phyloP scores from a whole-genome alignment of 352 stramenopile genomes.

The Pythium dissimile region DNA sequence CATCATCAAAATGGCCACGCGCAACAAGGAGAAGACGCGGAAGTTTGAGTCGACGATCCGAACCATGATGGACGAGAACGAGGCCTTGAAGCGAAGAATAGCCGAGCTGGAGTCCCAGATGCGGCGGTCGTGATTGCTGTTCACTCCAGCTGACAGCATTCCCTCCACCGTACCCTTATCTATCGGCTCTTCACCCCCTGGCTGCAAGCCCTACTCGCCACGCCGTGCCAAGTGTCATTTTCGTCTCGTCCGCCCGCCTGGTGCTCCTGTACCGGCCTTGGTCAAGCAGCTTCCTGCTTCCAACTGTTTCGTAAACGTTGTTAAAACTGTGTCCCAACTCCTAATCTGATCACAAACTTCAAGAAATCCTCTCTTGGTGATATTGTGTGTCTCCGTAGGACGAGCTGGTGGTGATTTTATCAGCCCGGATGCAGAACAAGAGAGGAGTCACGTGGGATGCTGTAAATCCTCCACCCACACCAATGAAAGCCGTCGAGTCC shows the following conservation, averaged over 20 bases:
- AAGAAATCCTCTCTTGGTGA: too few relatives aligned
- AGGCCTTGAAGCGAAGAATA: slow-evolving; percentile 61
- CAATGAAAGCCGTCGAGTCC: not conserved
- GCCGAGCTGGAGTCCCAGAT: slow-evolving; percentile 44
- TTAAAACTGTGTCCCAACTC: not conserved
- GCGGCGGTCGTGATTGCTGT: slow-evolving; percentile 18
- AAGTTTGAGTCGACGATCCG: slow-evolving; percentile 79
- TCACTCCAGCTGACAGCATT: not conserved
- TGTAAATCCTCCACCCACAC: too few relatives aligned
- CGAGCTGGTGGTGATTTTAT: not conserved
- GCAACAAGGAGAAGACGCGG: slow-evolving; percentile 80
- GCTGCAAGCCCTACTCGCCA: too few relatives aligned
- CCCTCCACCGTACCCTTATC: slow-evolving; percentile 1
- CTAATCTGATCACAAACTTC: too few relatives aligned
- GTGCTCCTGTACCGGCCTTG: not conserved
- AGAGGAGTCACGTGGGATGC: too few relatives aligned
- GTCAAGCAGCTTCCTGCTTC: not conserved
- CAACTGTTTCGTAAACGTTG: slow-evolving; percentile 16
- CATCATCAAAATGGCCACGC: slow-evolving; percentile 84
- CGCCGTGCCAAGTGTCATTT: too few relatives aligned
- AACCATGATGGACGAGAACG: slow-evolving; percentile 76
- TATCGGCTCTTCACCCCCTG: not conserved
- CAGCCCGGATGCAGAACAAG: too few relatives aligned
- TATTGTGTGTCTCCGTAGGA: not conserved
- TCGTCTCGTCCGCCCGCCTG: not conserved